Conservation (phyloP, 192 early-diverging fungal genomes). For the Paraglomus occultum region DNA sequence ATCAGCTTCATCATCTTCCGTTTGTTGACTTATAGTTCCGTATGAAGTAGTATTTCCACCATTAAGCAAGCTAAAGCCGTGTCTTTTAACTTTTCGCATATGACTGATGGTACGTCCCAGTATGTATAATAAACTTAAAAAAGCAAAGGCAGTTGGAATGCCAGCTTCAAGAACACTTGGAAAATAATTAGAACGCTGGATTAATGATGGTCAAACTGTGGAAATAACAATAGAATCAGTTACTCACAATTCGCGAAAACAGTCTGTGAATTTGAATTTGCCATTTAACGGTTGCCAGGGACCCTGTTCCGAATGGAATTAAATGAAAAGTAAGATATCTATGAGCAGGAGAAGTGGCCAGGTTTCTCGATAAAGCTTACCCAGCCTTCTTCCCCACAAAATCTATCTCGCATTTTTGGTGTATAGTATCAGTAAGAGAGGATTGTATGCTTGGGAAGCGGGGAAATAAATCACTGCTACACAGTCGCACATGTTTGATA, state of each 20-base stretch:
- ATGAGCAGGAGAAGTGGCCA: too few relatives aligned
- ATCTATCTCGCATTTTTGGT: too few relatives aligned
- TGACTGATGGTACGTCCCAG: not conserved
- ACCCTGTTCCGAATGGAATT: too few relatives aligned
- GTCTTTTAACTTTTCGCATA: not conserved
- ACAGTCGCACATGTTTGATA: too few relatives aligned
- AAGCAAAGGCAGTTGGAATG: not conserved
- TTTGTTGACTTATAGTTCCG: not conserved
- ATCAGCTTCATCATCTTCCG: not conserved
- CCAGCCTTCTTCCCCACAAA: too few relatives aligned
- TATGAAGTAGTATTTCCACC: not conserved
- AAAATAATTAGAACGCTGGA: not conserved
- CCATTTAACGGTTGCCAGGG: too few relatives aligned
- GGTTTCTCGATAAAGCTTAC: too few relatives aligned
- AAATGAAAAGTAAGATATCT: too few relatives aligned
- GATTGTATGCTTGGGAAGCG: too few relatives aligned
- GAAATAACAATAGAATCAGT: not conserved
- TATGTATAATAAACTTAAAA: not conserved
- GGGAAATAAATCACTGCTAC: too few relatives aligned
- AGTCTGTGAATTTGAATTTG: not conserved
- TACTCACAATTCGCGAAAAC: conserved; percentile 7
- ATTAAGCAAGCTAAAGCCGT: not conserved
- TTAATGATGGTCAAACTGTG: not conserved
- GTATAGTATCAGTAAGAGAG: too few relatives aligned
- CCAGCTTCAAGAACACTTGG: conserved; percentile 4